Percentiles rank a stretch among this genome's conserved stretches.
Evolutionary conservation across 192 early-diverging fungal genomes (phyloP).

Genomic region (Radiomyces spectabilis): DNA sequence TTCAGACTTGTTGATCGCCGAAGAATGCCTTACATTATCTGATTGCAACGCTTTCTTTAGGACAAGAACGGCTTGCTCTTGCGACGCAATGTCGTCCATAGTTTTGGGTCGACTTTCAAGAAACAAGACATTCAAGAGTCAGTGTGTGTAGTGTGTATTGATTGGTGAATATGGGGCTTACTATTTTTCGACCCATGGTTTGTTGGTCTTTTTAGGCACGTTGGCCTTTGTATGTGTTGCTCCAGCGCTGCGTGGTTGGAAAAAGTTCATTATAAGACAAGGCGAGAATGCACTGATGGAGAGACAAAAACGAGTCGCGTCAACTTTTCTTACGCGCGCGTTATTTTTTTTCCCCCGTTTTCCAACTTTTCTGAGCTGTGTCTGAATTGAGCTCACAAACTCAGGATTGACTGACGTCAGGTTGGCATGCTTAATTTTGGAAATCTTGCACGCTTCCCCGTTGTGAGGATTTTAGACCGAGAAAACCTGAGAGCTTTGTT

Average conservation of each 20-base stretch:
- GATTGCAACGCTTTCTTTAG: conserved; percentile 80
- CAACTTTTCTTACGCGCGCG: not conserved
- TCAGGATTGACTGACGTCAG: too few species aligned
- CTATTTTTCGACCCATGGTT: conserved; percentile 94
- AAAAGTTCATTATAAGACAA: not conserved
- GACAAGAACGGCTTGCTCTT: conserved; percentile 83
- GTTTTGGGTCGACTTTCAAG: conserved; percentile 83
- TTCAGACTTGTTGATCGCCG: not conserved
- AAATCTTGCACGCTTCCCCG: too few species aligned
- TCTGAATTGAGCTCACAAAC: too few species aligned
- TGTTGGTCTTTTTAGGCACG: not conserved
- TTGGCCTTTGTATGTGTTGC: not conserved
- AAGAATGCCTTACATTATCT: conserved; percentile 80
- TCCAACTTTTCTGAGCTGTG: not conserved
- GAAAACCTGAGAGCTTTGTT: too few species aligned
- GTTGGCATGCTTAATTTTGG: too few species aligned
- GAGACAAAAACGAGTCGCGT: conserved; percentile 1
- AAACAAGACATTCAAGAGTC: too few species aligned
- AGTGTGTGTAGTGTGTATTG: not conserved
- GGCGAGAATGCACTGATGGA: not conserved
- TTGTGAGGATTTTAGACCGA: too few species aligned
- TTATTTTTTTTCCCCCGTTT: not conserved
- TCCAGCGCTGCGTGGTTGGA: not conserved
- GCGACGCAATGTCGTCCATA: conserved; percentile 81
- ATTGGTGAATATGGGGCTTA: conserved; percentile 27